These are phyloP conservation scores for Prunus fruticosa DNA, from an alignment of 306 rosid genomes.

Conservation along the genomic window DNA sequence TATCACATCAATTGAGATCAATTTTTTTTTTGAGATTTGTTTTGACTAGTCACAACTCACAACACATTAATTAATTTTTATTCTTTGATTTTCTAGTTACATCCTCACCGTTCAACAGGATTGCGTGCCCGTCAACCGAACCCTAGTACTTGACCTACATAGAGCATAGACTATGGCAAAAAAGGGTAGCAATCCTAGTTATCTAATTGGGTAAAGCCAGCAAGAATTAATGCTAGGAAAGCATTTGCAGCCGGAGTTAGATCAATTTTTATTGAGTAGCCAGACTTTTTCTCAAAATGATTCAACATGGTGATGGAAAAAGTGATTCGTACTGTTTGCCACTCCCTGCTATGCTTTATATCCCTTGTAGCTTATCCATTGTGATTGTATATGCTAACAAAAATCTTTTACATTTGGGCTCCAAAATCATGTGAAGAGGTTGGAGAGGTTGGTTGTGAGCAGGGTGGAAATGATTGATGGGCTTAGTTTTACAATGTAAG, in stretches of 20 bases:
- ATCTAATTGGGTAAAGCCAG: too few relatives aligned
- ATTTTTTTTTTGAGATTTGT: background rate
- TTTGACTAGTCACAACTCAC: background rate
- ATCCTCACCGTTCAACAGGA: background rate
- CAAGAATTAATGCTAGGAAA: too few relatives aligned
- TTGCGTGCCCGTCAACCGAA: background rate
- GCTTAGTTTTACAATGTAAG: too few relatives aligned
- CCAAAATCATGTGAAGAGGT: too few relatives aligned
- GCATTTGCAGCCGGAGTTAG: too few relatives aligned
- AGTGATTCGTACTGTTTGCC: constrained; percentile 1
- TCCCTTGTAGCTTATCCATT: background rate
- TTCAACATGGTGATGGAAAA: background rate
- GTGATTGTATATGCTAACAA: background rate
- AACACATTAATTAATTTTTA: background rate
- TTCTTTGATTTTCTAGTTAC: background rate
- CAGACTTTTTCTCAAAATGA: background rate
- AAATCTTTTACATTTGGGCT: background rate
- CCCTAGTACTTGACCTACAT: background rate
- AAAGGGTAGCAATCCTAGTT: background rate
- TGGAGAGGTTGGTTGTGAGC: too few relatives aligned
- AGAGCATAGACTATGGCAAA: background rate
- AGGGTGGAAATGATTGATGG: too few relatives aligned
- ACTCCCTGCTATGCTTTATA: background rate
- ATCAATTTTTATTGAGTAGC: background rate
- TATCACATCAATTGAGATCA: background rate